Evolutionary conservation across 495 filamentous ascomycete species (phyloP).

Genomic region (Talaromyces nanjingensis): DNA sequence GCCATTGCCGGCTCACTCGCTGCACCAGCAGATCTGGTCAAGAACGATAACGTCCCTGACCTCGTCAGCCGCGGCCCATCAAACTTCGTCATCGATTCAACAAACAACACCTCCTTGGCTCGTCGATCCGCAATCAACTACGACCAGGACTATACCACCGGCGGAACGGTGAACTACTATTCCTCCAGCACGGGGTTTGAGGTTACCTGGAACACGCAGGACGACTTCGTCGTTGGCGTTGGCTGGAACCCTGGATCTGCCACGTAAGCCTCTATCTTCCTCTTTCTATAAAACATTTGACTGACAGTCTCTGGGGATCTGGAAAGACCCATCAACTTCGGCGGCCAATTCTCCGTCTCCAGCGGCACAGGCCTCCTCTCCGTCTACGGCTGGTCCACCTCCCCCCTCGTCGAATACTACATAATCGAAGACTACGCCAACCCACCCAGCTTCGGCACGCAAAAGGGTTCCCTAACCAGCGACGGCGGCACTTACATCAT

Average conservation of each 20-base stretch:
- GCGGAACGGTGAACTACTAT: constrained; percentile 45
- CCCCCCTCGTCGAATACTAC: constrained; percentile 60
- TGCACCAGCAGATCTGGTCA: constrained; percentile 32
- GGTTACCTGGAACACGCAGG: constrained; percentile 44
- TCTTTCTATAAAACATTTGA: background rate
- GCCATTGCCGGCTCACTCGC: constrained; percentile 32
- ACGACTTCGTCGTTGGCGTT: constrained; percentile 58
- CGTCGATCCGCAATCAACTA: constrained; percentile 46
- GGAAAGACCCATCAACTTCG: constrained; percentile 49
- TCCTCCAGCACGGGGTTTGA: constrained; percentile 51
- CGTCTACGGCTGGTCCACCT: constrained; percentile 57
- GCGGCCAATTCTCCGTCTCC: constrained; percentile 45
- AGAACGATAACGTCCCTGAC: constrained; percentile 1
- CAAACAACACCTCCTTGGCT: constrained; percentile 22
- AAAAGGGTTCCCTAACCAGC: constrained; percentile 46
- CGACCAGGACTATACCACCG: constrained; percentile 55
- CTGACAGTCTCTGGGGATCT: background rate
- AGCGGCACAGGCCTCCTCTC: constrained; percentile 51
- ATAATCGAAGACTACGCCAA: constrained; percentile 52
- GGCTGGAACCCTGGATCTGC: constrained; percentile 50
- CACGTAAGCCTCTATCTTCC: constrained; percentile 22
- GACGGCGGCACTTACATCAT: constrained; percentile 63
- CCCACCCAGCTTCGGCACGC: constrained; percentile 39
- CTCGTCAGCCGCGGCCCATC: background rate
- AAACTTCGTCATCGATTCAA: background rate